Base-by-base conservation (phyloP, 768 basidiomycete genomes). In the Amanita polypyramis region DNA sequence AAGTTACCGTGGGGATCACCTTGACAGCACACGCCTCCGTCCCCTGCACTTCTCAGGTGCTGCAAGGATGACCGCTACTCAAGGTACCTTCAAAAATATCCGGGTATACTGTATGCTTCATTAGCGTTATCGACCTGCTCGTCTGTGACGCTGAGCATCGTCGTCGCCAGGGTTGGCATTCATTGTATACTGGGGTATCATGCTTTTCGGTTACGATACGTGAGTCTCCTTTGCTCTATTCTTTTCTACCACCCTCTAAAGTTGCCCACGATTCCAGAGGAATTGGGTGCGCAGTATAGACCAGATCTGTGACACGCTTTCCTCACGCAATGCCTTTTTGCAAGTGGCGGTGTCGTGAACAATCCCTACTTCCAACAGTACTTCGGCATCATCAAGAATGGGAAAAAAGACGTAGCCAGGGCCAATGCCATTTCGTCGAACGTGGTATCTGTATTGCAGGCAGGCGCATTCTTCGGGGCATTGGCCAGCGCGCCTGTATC, bases 391-490 rank as follows among this genome's bases (percentile, higher is more conserved):
- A 60, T 68, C 43, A 66, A 73, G 1, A 60, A 75, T 46, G 77
- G 77, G 19, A 56, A 55, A 1, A 59, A 62, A 35, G 62, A 80
- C 59, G 27, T 41, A 19, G 54, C 52, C 42, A 62, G 61, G 45
- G 55, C 56, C 19, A 74, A 82, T 48, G 65, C 70, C 3, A 68
- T 91, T n/a, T 82, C 81, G 0, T 82, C 84, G 36, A 89, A 86
- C 54, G 82, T 94, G 36, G 91, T 93, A 14, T 87, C 90, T 2
- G 85, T 92, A 3, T 72, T 93, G 8, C 90, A 92, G 59, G 86
- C 80, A 3, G 88, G 88, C 9, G 86, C 87, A 0, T 91, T 92
- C 73, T 92, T 92, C 58, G 91, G 90, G 49, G 86, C 89, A 11
- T 60, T 94, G 5, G 74, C 75, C 8, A 82, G 80, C 54, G 82